These are phyloP conservation scores for Cucurbita moschata DNA, from an alignment of 306 rosid species.

Conservation along the genomic window DNA sequence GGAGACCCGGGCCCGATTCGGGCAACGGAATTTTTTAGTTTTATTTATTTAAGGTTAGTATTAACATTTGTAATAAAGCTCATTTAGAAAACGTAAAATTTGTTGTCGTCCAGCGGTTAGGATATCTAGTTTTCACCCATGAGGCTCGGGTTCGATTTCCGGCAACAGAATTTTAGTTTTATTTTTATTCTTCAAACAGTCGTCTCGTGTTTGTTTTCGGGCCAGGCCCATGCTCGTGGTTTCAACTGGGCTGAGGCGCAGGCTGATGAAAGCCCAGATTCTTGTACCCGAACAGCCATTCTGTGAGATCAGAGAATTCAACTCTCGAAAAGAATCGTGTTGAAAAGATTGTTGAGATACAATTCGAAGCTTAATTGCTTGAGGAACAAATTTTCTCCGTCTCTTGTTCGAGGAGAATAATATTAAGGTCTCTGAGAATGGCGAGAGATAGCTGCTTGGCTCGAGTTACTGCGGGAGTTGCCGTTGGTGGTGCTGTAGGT, in stretches of 20 bases:
- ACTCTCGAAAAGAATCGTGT: too few species aligned
- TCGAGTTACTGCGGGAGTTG: conserved; percentile 55
- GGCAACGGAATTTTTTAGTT: conserved; percentile 26
- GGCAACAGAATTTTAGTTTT: conserved; percentile 52
- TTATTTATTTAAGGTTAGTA: too few species aligned
- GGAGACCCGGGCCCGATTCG: conserved; percentile 87
- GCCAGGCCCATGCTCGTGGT: background rate
- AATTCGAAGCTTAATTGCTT: background rate
- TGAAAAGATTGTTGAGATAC: background rate
- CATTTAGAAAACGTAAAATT: background rate
- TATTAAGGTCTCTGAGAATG: conserved; percentile 15
- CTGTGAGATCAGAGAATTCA: background rate
- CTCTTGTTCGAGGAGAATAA: background rate
- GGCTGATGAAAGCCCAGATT: background rate
- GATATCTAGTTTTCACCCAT: conserved; percentile 99
- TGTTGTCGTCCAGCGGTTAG: conserved; percentile 84
- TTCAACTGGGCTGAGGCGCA: background rate
- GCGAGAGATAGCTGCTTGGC: conserved; percentile 64
- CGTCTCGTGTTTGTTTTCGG: background rate
- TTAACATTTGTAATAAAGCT: too few species aligned
- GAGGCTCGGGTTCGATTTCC: conserved; percentile 99
- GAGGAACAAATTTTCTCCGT: background rate
- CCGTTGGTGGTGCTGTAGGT: conserved; percentile 60
- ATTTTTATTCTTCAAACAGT: too few species aligned
- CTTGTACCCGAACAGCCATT: background rate